A percentile compares a stretch with the other conserved stretches of the same genome.
Evolutionary conservation across 1,284 basidiomycete species (phyloP).

Genomic region (Pholiota adiposa): DNA sequence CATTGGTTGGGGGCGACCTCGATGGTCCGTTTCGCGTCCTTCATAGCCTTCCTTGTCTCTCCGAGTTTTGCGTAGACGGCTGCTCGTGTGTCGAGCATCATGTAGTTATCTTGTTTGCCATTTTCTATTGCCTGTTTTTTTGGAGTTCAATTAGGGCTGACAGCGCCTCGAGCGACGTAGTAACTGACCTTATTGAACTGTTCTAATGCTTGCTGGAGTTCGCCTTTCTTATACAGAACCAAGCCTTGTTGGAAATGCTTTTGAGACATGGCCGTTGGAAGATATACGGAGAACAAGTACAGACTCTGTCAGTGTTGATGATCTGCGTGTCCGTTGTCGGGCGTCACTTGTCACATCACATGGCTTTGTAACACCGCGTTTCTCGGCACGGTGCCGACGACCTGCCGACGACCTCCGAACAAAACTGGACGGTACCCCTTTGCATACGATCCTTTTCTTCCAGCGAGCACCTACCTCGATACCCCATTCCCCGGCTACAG

Average conservation of each 20-base stretch:
- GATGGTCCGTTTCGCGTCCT: constrained; percentile 69
- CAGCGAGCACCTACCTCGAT: too few species aligned
- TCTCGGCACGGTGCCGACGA: too few species aligned
- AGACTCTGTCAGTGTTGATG: too few species aligned
- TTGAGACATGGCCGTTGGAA: too few species aligned
- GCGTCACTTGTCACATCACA: too few species aligned
- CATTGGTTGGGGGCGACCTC: constrained; percentile 63
- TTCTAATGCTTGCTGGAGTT: constrained; percentile 21
- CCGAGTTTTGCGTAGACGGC: constrained; percentile 65
- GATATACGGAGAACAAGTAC: too few species aligned
- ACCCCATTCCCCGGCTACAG: too few species aligned
- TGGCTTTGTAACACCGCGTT: too few species aligned
- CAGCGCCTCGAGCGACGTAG: background rate
- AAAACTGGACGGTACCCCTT: too few species aligned
- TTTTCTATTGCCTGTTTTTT: constrained; percentile 49
- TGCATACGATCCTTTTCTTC: too few species aligned
- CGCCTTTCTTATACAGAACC: constrained; percentile 14
- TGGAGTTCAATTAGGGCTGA: background rate
- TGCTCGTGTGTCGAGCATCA: constrained; percentile 74
- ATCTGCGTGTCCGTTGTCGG: too few species aligned
- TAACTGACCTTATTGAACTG: constrained; percentile 22
- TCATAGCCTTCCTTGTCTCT: constrained; percentile 63
- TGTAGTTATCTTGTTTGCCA: constrained; percentile 45
- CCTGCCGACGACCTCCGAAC: too few species aligned
- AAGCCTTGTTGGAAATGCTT: constrained; percentile 22